Base-by-base conservation (phyloP, 164 flowering plant genomes). In the Santalum album region DNA sequence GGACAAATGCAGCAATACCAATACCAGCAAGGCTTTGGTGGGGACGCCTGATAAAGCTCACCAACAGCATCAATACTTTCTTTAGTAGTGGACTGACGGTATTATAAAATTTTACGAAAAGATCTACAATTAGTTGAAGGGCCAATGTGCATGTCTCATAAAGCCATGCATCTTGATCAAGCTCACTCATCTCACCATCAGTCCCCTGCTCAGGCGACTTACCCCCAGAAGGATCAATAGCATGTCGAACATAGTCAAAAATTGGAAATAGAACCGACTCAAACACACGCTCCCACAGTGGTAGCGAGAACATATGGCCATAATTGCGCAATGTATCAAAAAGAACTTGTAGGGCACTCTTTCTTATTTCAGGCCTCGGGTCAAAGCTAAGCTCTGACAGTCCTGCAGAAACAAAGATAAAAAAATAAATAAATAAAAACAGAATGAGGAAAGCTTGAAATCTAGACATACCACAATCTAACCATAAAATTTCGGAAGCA, bases 1-100 rank as follows among this genome's bases (percentile, higher is more conserved):
- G 90, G 34, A 90, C 96, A 82, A 85, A 84, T 54, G 97, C 96
- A 62, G 97, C 89, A 69, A 94, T 86, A 24, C 99, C 99, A 64
- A 87, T 90, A 47, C 99, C 99, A 65, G 97, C 99, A 63, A 94
- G 92, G 77, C 95, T 94, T 66, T 90, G 95, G 64, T 94, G 99
- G 52, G 99, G 96, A 54, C 96, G 85, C 63, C 75, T 81, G 39
- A 94, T 90, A 43, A 94, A 94, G 70, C 88, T 90, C 48, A 94
- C 85, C 53, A 94, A 66, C 46, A 94, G 74, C 72, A 60, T 61
- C 57, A 94, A 64, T 53, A 94, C 96, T 63, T 84, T 94, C 54
- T 62, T 72, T 67, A 94, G 61, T 29, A 94, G 84, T 16, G 99
- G 99, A 60, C 82, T 83, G 49, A 94, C 99, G 7, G 97, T 89